Base-by-base conservation (phyloP, 2,329 filamentous ascomycete genomes). In the Fusarium sp. region DNA sequence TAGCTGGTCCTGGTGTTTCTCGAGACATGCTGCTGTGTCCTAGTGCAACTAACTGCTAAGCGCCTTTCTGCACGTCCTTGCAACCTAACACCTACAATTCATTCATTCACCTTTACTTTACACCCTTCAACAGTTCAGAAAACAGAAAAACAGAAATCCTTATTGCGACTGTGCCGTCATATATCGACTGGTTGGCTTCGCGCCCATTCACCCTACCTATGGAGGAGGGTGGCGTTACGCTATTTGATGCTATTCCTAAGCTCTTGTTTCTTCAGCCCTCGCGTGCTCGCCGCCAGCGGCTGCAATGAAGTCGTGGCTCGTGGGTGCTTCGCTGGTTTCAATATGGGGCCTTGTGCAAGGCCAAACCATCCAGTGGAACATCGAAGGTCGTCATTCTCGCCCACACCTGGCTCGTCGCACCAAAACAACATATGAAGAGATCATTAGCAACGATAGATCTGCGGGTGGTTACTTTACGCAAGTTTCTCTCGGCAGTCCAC, bases 401-500 rank as follows among this genome's bases (percentile, higher is more conserved):
- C 67, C 64, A 2, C 74, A 65, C 38, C 62, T 83, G 26, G 56
- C 56, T 11, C 79, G 73, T 45, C 80, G 81, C 22, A 74, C 74
- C 41, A 67, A 70, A 39, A 68, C 70, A 13, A 80, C 79, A 1
- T 76, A 80, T 29, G 73, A 79, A 31, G 77, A 80, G 44, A 63
- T 75, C 41, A 79, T 85, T 48, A 71, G 69, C 19, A 85, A 85
- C 64, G 74, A 82, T 49, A 67, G 72, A 46, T 64, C 66, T 7
- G 68, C 75, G 42, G 84, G 84, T 13, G 76, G 75, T 10, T 88
- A 88, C 71, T 88, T 86, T 67, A 81, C 83, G 15, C 81, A 81
- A 22, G 82, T 87, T 58, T 74, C 77, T 25, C 71, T 89, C 24
- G 87, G 87, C 15, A 87, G 82, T 7, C 86, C 87, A 0, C 73